Evolutionary conservation across 2,329 filamentous ascomycete species (phyloP).

Genomic region (Penicillium sp.): DNA sequence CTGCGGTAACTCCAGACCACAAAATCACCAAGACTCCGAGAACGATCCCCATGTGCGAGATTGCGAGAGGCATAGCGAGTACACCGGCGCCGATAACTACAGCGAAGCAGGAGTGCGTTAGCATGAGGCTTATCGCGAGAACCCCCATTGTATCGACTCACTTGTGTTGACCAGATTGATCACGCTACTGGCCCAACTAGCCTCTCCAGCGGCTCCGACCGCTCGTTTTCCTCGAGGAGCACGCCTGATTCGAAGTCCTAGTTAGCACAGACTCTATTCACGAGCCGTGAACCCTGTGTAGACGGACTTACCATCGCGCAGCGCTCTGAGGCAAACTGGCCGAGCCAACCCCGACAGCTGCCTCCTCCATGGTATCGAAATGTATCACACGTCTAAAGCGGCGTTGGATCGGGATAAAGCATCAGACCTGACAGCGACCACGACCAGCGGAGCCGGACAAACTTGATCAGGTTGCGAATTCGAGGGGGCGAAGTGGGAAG

Average conservation of each 20-base stretch:
- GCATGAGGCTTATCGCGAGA: not conserved
- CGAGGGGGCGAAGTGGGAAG: constrained; percentile 9
- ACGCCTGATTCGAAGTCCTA: constrained; percentile 27
- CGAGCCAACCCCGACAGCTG: constrained; percentile 30
- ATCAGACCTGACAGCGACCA: constrained; percentile 32
- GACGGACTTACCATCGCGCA: constrained; percentile 33
- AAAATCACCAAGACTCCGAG: constrained; percentile 81
- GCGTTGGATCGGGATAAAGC: constrained; percentile 17
- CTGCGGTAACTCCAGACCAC: constrained; percentile 86
- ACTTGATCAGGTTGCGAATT: not conserved
- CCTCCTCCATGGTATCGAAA: constrained; percentile 36
- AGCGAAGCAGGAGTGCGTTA: constrained; percentile 13
- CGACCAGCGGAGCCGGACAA: constrained; percentile 26
- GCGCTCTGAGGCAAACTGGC: constrained; percentile 27
- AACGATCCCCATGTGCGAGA: constrained; percentile 92
- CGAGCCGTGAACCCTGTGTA: not conserved
- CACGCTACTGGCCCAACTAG: constrained; percentile 85
- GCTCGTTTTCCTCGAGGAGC: constrained; percentile 66
- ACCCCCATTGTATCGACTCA: constrained; percentile 45
- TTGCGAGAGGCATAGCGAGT: constrained; percentile 90
- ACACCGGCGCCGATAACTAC: constrained; percentile 90
- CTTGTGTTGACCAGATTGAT: constrained; percentile 97
- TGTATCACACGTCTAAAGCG: constrained; percentile 14
- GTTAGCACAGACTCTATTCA: not conserved
- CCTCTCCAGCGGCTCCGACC: constrained; percentile 69